Evolutionary conservation across 805 yeast genomes (phyloP).

Genomic region (Candida arabinofermentans): DNA sequence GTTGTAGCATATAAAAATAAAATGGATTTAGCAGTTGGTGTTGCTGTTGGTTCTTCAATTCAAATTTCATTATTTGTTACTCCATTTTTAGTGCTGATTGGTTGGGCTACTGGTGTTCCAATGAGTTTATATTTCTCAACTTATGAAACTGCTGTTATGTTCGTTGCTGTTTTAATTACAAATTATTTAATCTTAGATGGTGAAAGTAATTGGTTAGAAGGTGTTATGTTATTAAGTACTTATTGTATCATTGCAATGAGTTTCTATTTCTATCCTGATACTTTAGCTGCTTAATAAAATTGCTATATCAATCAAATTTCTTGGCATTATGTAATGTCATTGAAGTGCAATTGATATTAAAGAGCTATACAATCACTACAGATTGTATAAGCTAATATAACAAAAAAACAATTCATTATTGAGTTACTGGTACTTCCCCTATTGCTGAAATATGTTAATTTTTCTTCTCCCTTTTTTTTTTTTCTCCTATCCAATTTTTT

Average conservation of each 20-base stretch:
- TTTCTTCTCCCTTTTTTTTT: no score
- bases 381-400: no score
- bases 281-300: conserved; percentile 16
- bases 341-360: no score
- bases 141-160: conserved; percentile 89
- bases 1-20: conserved; percentile 93
- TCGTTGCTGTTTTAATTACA: conserved; percentile 83
- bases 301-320: no score
- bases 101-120: conserved; percentile 90
- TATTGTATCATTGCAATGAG: conserved; percentile 86
- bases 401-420: no score
- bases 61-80: conserved; percentile 95
- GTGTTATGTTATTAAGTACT: conserved; percentile 84
- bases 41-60: conserved; percentile 92
- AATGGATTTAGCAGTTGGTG: conserved; percentile 96
- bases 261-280: conserved; percentile 82
- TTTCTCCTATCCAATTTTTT: no score
- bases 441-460: no score
- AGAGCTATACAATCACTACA: no score
- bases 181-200: conserved; percentile 90
- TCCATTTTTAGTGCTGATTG: conserved; percentile 89
- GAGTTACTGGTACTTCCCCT: no score
- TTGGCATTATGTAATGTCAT: no score
- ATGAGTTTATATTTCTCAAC: conserved; percentile 91
- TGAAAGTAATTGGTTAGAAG: conserved; percentile 95